Conservation (phyloP, 306 rosid genomes). For the Trichosanthes cucumerina region DNA sequence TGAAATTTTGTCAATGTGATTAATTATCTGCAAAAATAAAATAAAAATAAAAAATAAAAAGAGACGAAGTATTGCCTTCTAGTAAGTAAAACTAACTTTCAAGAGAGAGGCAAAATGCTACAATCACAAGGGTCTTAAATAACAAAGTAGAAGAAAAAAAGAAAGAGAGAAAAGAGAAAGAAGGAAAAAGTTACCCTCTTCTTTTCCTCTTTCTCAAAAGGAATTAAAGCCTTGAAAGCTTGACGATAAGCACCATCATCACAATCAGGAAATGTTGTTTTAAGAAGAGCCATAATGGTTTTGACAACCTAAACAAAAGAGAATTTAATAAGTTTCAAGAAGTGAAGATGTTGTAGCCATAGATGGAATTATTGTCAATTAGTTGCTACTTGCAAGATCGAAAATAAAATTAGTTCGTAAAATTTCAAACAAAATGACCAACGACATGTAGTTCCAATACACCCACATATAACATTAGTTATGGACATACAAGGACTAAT, state of each 20-base stretch:
- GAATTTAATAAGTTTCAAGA: not conserved
- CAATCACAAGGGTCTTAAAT: not conserved
- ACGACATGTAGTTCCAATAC: not conserved
- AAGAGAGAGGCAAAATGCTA: not conserved
- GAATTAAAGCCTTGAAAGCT: slow-evolving; percentile 82
- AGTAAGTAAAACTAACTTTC: not conserved
- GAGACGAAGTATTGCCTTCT: slow-evolving; percentile 2
- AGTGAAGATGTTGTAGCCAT: not conserved
- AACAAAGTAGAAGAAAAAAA: slow-evolving; percentile 13
- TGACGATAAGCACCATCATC: slow-evolving; percentile 59
- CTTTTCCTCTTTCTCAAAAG: slow-evolving; percentile 73
- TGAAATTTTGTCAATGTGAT: slow-evolving; percentile 70
- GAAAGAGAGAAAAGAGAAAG: not conserved
- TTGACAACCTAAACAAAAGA: slow-evolving; percentile 56
- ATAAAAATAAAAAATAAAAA: too few relatives aligned
- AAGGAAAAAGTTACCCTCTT: slow-evolving; percentile 43
- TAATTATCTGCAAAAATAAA: slow-evolving; percentile 46
- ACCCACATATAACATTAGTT: not conserved
- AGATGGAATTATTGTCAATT: not conserved
- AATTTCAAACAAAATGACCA: not conserved
- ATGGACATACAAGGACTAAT: not conserved
- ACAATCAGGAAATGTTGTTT: slow-evolving; percentile 57
- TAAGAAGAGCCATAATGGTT: slow-evolving; percentile 75
- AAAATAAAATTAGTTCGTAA: not conserved
- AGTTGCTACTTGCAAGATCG: not conserved